Percentiles rank a stretch among this genome's conserved stretches.
phyloP scores from a whole-genome alignment of 306 rosid genomes.

The Spatholobus suberectus region DNA sequence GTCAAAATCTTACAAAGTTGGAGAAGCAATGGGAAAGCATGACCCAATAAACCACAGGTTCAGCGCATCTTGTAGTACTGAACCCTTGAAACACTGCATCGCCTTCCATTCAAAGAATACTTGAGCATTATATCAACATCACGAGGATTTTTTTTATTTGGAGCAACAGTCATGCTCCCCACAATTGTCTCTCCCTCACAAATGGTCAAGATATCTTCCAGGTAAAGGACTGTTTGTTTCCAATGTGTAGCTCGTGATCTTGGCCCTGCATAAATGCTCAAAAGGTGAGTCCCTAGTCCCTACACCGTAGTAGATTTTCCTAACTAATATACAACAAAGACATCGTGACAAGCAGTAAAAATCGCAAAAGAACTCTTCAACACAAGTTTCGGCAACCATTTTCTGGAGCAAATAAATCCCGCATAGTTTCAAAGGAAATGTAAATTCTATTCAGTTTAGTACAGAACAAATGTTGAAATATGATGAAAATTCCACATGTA shows the following conservation, averaged over 20 bases:
- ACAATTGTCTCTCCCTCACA: constrained; percentile 84
- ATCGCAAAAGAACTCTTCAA: neutral
- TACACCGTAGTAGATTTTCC: neutral
- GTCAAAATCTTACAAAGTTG: constrained; percentile 43
- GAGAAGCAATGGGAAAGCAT: constrained; percentile 1
- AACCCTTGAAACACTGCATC: constrained; percentile 67
- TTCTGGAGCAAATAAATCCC: neutral
- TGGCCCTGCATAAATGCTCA: constrained; percentile 69
- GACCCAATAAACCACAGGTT: constrained; percentile 1
- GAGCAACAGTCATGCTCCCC: constrained; percentile 86
- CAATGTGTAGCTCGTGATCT: constrained; percentile 88
- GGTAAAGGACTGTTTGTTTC: constrained; percentile 96
- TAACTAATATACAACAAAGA: neutral
- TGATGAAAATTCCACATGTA: constrained; percentile 2
- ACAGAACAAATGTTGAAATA: neutral
- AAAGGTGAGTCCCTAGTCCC: neutral
- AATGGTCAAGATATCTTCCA: constrained; percentile 88
- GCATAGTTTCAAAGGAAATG: neutral
- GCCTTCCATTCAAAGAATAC: constrained; percentile 74
- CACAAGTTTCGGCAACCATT: constrained; percentile 3
- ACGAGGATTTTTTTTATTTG: constrained; percentile 83
- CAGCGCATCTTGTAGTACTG: constrained; percentile 91
- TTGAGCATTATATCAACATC: constrained; percentile 89
- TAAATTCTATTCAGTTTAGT: neutral
- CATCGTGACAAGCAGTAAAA: neutral